phyloP scores from a whole-genome alignment of 1,139 yeast genomes.

The Zygotorulaspora mrakii region DNA sequence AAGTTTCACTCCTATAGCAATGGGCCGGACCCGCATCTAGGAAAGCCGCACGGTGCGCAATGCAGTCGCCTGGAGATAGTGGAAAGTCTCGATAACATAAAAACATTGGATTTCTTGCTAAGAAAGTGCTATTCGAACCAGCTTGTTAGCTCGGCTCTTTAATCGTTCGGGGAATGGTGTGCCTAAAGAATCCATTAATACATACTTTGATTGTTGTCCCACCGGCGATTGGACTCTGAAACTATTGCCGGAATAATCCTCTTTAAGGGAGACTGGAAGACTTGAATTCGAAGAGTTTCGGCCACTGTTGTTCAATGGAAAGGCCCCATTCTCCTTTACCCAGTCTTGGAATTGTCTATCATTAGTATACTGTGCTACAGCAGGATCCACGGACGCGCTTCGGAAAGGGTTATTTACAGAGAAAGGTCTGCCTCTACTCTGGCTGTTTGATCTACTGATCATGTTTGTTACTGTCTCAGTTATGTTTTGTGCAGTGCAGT shows the following conservation, averaged over 20 bases:
- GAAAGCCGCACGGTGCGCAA: conserved; percentile 1
- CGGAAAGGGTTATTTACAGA: conserved; percentile 60
- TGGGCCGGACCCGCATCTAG: not conserved
- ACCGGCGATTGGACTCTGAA: conserved; percentile 3
- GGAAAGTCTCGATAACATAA: too few relatives aligned
- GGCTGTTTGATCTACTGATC: conserved; percentile 20
- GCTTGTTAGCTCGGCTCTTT: not conserved
- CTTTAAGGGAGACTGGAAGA: conserved; percentile 18
- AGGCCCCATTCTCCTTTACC: conserved; percentile 44
- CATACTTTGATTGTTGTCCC: conserved; percentile 8
- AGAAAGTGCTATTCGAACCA: too few relatives aligned
- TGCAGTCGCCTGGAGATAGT: not conserved
- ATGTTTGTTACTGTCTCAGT: too few relatives aligned
- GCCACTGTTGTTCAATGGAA: conserved; percentile 14
- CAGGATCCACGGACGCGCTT: conserved; percentile 18
- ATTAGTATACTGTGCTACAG: conserved; percentile 18
- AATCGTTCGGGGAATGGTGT: not conserved
- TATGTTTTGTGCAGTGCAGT: not conserved
- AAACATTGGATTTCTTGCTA: too few relatives aligned
- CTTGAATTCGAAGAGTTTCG: conserved; percentile 17
- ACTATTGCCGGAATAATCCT: conserved; percentile 10
- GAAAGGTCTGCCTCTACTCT: conserved; percentile 40
- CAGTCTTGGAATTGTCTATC: conserved; percentile 46
- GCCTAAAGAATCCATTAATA: conserved; percentile 1
- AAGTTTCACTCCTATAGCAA: conserved; percentile 2